Base-by-base conservation (phyloP, 805 yeast genomes). In the Myxozyma lipomycoides region DNA sequence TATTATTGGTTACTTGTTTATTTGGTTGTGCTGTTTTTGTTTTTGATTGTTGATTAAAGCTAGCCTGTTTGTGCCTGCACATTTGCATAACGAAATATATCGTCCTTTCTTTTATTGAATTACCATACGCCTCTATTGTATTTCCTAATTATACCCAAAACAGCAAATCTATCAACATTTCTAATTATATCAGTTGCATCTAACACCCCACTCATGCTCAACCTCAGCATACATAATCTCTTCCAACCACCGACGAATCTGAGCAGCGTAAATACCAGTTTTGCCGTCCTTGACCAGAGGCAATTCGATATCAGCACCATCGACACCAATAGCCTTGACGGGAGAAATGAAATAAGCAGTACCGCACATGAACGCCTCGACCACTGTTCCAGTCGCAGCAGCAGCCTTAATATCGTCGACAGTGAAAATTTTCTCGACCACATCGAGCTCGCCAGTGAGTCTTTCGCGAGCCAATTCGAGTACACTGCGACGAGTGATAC, bases 341-440 rank as follows among this genome's bases (percentile, higher is more conserved):
- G 80, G 78, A 18, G 79, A 69, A 21, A 77, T 77, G 62, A 77
- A 69, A 43, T 75, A 78, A 36, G 80, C 79, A 51, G 81, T 77
- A 40, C 81, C 81, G 40, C 78, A 62, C 45, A 78, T 78, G 56
- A 77, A 77, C 9, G 78, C 79, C 68, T 77, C 81, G 7, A 77
- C 67, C 61, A 77, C 70, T 58, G 74, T 69, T 39, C 77, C 77
- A 63, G 73, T 73, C 21, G 64, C 69, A 19, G 76, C 72, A 45
- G 73, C 71, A 53, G 73, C 71, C 53, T 66, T 65, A 43, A 77
- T 73, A 57, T 77, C 80, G 39, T 61, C 63, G 46, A 76, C 72
- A 45, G 80, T 73, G 67, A 70, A 75, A 51, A 65, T 67, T 54
- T 78, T 69, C 67, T 77, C 81, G 19, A 38, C 44, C 32, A 52